Evolutionary conservation across 140 eudicot species (phyloP).

Genomic region (Flaveria floridana): DNA sequence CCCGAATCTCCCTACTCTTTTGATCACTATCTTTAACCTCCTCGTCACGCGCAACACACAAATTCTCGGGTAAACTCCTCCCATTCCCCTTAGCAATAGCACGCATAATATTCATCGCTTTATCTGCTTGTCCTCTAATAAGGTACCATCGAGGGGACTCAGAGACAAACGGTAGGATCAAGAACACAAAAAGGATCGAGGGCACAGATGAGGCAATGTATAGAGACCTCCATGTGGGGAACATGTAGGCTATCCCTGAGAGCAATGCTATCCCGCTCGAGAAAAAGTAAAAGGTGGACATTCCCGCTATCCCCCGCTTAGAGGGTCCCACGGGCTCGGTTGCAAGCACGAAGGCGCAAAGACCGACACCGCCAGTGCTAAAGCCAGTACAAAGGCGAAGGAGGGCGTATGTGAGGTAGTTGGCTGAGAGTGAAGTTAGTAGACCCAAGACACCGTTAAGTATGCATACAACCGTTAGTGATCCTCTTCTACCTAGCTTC

Average conservation of each 20-base stretch:
- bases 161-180: slow-evolving; percentile 65
- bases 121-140: slow-evolving; percentile 51
- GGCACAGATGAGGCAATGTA: slow-evolving; percentile 79
- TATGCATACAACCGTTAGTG: slow-evolving; percentile 62
- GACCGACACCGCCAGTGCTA: slow-evolving; percentile 92
- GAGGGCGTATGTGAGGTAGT: slow-evolving; percentile 63
- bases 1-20: slow-evolving; percentile 19
- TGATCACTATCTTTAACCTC: slow-evolving; percentile 32
- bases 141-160: slow-evolving; percentile 98
- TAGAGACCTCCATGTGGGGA: slow-evolving; percentile 69
- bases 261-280: slow-evolving; percentile 79
- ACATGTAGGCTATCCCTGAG: slow-evolving; percentile 71
- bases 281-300: slow-evolving; percentile 97
- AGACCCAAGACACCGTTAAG: slow-evolving; percentile 68
- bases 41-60: slow-evolving; percentile 58
- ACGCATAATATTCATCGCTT: slow-evolving; percentile 66
- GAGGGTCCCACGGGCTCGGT: slow-evolving; percentile 95
- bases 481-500: slow-evolving; percentile 80
- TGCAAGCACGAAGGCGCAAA: slow-evolving; percentile 88
- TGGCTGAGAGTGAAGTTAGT: slow-evolving; percentile 69
- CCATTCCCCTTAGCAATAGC: slow-evolving; percentile 56
- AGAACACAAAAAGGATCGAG: slow-evolving; percentile 55
- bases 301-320: slow-evolving; percentile 82
- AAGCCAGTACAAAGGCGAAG: slow-evolving; percentile 79
- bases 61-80: slow-evolving; percentile 46